Evolutionary conservation across 164 flowering plant genomes (phyloP).

Genomic region (Vitis labrusca): DNA sequence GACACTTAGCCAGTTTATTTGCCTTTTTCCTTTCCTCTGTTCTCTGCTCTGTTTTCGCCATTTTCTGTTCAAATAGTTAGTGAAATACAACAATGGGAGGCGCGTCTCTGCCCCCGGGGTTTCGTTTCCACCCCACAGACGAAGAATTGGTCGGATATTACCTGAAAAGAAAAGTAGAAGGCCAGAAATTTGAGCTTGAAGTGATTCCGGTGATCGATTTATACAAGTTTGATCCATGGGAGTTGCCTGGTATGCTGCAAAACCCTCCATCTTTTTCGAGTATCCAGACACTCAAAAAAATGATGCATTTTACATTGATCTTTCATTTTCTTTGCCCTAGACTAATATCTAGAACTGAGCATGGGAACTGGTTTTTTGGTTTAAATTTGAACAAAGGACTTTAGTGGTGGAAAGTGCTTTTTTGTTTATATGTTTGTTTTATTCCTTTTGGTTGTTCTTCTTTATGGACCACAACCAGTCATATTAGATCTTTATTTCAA

Average conservation of each 20-base stretch:
- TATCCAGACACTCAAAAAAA: not conserved
- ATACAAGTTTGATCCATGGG: constrained; percentile 96
- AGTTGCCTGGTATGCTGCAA: constrained; percentile 67
- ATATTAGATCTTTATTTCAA: constrained; percentile 13
- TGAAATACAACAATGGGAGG: constrained; percentile 47
- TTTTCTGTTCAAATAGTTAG: not conserved
- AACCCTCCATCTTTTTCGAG: too few species aligned
- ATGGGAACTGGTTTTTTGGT: too few species aligned
- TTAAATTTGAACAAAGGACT: constrained; percentile 5
- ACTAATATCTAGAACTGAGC: not conserved
- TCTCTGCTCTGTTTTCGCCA: constrained; percentile 8
- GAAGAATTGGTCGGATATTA: constrained; percentile 81
- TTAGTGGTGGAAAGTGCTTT: constrained; percentile 15
- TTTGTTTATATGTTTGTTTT: constrained; percentile 7
- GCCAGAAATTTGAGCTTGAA: constrained; percentile 84
- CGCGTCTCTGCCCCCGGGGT: constrained; percentile 80
- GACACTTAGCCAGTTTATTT: too few species aligned
- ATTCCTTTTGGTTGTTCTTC: constrained; percentile 8
- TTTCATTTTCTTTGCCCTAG: not conserved
- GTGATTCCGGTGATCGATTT: constrained; percentile 80
- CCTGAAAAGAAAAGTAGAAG: constrained; percentile 76
- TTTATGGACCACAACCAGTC: constrained; percentile 2
- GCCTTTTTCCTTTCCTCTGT: not conserved
- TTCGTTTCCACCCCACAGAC: constrained; percentile 91
- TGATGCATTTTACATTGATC: not conserved